A percentile compares a stretch with the other conserved stretches of the same genome.
Evolutionary conservation across 495 filamentous ascomycete genomes (phyloP).

Genomic region (Delitschia confertaspora): DNA sequence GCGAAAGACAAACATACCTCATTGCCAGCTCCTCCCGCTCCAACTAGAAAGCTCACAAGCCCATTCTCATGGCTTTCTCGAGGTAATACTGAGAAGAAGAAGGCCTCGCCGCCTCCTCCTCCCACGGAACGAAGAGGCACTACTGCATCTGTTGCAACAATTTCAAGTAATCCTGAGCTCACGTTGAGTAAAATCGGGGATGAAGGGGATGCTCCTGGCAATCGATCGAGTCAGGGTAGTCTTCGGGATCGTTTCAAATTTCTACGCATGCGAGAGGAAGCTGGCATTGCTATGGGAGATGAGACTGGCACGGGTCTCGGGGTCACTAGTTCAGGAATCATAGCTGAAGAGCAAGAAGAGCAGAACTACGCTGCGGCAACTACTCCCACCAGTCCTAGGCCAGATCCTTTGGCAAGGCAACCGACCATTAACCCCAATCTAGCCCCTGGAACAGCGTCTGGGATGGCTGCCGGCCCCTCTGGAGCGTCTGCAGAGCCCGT

Average conservation of each 20-base stretch:
- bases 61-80: conserved; percentile 84
- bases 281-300: conserved; percentile 43
- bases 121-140: conserved; percentile 57
- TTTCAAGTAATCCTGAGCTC: conserved; percentile 65
- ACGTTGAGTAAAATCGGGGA: conserved; percentile 63
- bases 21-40: conserved; percentile 31
- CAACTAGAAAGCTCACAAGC: conserved; percentile 59
- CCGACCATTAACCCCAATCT: conserved; percentile 51
- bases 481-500: conserved; percentile 59
- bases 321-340: conserved; percentile 46
- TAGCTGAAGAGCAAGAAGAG: conserved; percentile 49
- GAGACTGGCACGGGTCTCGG: conserved; percentile 46
- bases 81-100: conserved; percentile 54
- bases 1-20: conserved; percentile 17
- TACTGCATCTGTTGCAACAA: conserved; percentile 61
- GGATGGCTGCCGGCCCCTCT: conserved; percentile 61
- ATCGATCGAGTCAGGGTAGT: conserved; percentile 55
- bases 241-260: conserved; percentile 81
- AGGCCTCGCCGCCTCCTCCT: conserved; percentile 44
- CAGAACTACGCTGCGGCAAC: conserved; percentile 30
- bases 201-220: conserved; percentile 47
- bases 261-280: conserved; percentile 72
- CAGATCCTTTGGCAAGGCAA: conserved; percentile 10
- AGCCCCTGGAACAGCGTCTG: conserved; percentile 74
- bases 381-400: conserved; percentile 20